A percentile compares a stretch with the other conserved stretches of the same genome.
phyloP scores from a whole-genome alignment of 495 filamentous ascomycete species.

The Talaromyces nanjingensis region DNA sequence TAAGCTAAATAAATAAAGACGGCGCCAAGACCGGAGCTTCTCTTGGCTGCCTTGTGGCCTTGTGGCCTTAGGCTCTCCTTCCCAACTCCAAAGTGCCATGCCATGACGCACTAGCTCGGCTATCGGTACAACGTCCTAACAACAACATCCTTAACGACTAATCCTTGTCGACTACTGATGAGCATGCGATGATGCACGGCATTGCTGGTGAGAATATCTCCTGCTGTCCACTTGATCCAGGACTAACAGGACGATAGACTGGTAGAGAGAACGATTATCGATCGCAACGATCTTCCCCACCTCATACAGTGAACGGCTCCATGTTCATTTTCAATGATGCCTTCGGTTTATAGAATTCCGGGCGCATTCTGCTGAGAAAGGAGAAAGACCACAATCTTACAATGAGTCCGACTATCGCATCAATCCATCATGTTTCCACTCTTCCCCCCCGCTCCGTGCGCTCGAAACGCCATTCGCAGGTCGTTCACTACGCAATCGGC shows the following conservation, averaged over 20 bases:
- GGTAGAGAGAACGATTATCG: not conserved
- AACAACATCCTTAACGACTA: not conserved
- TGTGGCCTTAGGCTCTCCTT: not conserved
- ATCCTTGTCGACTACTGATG: not conserved
- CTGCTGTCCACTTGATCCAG: not conserved
- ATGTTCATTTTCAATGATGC: not conserved
- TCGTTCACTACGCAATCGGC: not conserved
- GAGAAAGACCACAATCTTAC: not conserved
- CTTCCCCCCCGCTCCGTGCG: not conserved
- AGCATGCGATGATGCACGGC: not conserved
- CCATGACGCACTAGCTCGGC: not conserved
- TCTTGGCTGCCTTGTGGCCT: not conserved
- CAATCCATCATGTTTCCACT: constrained; percentile 1
- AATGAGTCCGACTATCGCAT: not conserved
- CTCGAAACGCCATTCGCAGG: constrained; percentile 1
- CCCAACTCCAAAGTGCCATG: not conserved
- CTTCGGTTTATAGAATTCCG: not conserved
- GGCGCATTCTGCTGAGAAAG: not conserved
- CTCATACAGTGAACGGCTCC: not conserved
- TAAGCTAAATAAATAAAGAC: not conserved
- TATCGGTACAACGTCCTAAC: not conserved
- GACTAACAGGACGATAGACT: not conserved
- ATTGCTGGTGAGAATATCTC: not conserved
- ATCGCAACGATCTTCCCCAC: not conserved
- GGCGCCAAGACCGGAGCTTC: not conserved